Evolutionary conservation across 495 filamentous ascomycete species (phyloP), one percentile per base, ranked within the genome.

Genomic region (Talaromyces borbonicus): DNA sequence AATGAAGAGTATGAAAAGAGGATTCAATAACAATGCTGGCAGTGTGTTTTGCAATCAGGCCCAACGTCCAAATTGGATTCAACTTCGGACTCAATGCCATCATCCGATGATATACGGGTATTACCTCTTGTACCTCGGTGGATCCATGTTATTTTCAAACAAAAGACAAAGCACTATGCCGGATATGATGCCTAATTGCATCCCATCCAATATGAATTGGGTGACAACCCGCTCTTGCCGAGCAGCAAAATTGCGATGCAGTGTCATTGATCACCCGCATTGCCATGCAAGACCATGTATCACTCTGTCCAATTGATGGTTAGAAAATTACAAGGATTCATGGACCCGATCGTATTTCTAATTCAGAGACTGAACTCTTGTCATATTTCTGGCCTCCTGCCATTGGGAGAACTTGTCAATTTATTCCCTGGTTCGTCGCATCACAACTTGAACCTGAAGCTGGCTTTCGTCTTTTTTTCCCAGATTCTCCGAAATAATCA

Each of bases 211-310:
- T 38, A 16, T 20, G 22, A 20, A 11, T 41, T 41, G 30, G 43
- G 43, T 46, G 43, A 36, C 43, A 35, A 46, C 16, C 27, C 43
- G 43, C 43, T 35, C 12, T 46, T 46, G 43, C 43, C 43, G 31
- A 22, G 15, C 30, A 31, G 19, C 14, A 23, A 46, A 46, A 25
- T 24, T 12, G n/a, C 27, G 19, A 33, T 19, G 15, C 29, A 32
- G 41, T 44, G 30, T 20, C 31, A 22, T n/a, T n/a, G n/a, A n/a
- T n/a, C n/a, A n/a, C n/a, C n/a, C n/a, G n/a, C n/a, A n/a, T n/a
- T n/a, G n/a, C n/a, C n/a, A n/a, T n/a, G n/a, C n/a, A n/a, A n/a
- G n/a, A n/a, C n/a, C n/a, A n/a, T n/a, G n/a, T n/a, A 38, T 38
- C 19, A 16, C 22, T 22, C 18, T 22, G 22, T 38, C 22, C 35